Percentiles rank a stretch among this genome's conserved stretches.
These are phyloP conservation scores for Fusarium sambucinum DNA, from an alignment of 2,329 filamentous ascomycete species.

Conservation along the genomic window DNA sequence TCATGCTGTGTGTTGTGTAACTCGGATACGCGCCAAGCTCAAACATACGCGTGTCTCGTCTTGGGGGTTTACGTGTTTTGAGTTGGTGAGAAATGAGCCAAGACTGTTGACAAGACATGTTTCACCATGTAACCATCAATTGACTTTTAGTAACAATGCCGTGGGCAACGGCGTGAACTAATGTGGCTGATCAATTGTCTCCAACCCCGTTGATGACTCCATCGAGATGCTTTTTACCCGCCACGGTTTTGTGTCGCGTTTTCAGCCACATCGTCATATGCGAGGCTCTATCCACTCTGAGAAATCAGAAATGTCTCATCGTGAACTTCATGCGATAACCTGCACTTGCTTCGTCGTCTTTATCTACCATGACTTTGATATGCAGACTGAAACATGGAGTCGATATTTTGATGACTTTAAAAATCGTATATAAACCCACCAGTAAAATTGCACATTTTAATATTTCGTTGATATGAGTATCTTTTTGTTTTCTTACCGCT, in stretches of 20 bases:
- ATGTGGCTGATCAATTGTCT: not conserved
- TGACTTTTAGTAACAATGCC: not conserved
- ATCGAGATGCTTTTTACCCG: not conserved
- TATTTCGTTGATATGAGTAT: too few species aligned
- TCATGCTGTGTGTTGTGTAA: not conserved
- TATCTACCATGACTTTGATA: too few species aligned
- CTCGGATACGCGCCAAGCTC: slow-evolving; percentile 6
- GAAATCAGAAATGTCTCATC: not conserved
- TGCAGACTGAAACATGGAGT: too few species aligned
- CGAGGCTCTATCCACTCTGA: not conserved
- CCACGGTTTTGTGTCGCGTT: not conserved
- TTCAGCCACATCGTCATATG: not conserved
- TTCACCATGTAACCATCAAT: slow-evolving; percentile 7
- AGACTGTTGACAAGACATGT: slow-evolving; percentile 13
- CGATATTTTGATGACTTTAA: too few species aligned
- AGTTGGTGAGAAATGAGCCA: slow-evolving; percentile 15
- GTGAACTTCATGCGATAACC: not conserved
- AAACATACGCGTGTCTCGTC: slow-evolving; percentile 28
- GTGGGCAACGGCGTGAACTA: not conserved
- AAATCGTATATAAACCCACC: too few species aligned
- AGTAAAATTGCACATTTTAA: too few species aligned
- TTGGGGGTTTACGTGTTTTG: slow-evolving; percentile 23
- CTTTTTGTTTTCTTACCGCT: too few species aligned
- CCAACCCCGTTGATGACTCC: not conserved
- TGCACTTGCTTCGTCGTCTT: too few species aligned